A percentile compares a stretch with the other conserved stretches of the same genome.
Evolutionary conservation across 192 early-diverging fungal species (phyloP).

Genomic region (Gonapodya sp.): DNA sequence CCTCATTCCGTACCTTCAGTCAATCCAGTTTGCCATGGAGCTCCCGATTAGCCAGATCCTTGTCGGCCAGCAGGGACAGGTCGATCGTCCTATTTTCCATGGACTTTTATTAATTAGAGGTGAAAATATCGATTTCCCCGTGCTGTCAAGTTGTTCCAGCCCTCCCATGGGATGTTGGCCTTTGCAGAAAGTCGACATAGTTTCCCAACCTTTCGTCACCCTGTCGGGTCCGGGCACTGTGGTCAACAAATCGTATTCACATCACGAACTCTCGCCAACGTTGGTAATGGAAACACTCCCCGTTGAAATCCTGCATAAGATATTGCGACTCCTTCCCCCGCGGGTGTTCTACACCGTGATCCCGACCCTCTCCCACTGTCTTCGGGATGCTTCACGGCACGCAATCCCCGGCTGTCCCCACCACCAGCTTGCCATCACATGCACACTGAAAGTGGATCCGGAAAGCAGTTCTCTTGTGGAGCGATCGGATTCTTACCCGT

Average conservation of each 20-base stretch:
- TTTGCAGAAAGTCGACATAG: neutral
- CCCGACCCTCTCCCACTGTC: neutral
- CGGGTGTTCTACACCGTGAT: neutral
- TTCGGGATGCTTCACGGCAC: neutral
- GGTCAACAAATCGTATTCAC: too few relatives aligned
- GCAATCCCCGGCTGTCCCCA: neutral
- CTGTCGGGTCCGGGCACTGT: too few relatives aligned
- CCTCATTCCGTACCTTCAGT: too few relatives aligned
- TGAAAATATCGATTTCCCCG: neutral
- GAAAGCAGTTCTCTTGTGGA: neutral
- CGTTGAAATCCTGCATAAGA: neutral
- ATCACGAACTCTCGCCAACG: neutral
- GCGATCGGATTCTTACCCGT: neutral
- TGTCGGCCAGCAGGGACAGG: too few relatives aligned
- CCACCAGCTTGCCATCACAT: neutral
- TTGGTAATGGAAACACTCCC: neutral
- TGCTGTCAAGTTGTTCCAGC: neutral
- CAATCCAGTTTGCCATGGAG: too few relatives aligned
- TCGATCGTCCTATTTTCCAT: too few relatives aligned
- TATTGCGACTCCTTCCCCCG: neutral
- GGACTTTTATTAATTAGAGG: too few relatives aligned
- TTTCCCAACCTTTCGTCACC: too few relatives aligned
- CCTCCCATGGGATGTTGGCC: neutral
- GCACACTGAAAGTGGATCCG: neutral
- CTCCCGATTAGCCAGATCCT: too few relatives aligned